Conservation (phyloP, 202 grass and related monocot genomes). For the Elaeis oleifera region DNA sequence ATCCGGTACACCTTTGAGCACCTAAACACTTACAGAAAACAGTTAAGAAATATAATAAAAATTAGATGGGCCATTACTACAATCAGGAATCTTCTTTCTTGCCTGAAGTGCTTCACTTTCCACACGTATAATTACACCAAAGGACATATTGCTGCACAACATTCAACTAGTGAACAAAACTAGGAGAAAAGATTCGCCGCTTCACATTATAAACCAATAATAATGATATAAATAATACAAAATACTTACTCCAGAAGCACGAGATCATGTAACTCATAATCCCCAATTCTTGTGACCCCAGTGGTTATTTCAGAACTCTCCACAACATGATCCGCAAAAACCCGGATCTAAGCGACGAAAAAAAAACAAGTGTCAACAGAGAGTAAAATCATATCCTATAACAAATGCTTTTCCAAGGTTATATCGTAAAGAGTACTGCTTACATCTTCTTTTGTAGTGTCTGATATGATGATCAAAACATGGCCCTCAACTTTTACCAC, state of each 20-base stretch:
- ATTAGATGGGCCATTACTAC: neutral
- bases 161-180: conserved; percentile 13
- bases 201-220: conserved; percentile 13
- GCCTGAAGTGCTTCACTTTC: conserved; percentile 93
- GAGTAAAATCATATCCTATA: too few species aligned
- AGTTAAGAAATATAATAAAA: conserved; percentile 7
- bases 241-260: conserved; percentile 89
- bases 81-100: conserved; percentile 9
- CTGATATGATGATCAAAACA: conserved; percentile 83
- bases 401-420: too few species aligned
- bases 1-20: conserved; percentile 86
- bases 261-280: conserved; percentile 98
- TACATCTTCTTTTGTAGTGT: conserved; percentile 96
- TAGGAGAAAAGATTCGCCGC: conserved; percentile 3
- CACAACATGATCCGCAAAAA: conserved; percentile 96
- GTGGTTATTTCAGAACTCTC: conserved; percentile 98
- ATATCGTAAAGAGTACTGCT: conserved; percentile 3
- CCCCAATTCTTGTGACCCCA: conserved; percentile 77
- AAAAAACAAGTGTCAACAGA: neutral
- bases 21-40: conserved; percentile 29
- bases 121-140: conserved; percentile 94
- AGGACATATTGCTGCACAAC: conserved; percentile 88
- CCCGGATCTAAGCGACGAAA: conserved; percentile 49
- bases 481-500: conserved; percentile 96
- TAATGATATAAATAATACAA: conserved; percentile 6